Evolutionary conservation across 2,329 filamentous ascomycete species (phyloP), one percentile per base, ranked within the genome.

Genomic region (Beauveria sp.): DNA sequence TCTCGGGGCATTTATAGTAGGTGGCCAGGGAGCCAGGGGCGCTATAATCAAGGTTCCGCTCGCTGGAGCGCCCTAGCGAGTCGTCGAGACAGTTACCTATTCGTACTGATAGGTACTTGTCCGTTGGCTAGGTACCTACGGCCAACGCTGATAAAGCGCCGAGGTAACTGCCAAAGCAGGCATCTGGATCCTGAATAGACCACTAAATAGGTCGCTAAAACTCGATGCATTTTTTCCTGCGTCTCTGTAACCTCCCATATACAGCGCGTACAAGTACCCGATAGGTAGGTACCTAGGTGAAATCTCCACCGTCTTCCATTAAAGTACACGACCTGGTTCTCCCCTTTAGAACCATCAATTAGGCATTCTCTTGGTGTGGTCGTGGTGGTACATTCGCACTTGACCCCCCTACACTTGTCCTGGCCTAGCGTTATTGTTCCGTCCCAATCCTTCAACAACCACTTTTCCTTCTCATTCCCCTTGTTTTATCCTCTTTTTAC

Each of bases 371-470:
- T 38, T 14, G 5, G 34, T 16, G 34, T 38, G 12, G 34, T 38
- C 34, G 34, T 38, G 12, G 34, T 38, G 34, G 34, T 38, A 38
- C 14, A 38, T 38, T 38, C 12, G 14, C 34, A 38, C 14, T 6
- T 14, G 34, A 38, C 5, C 34, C 34, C 34, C 34, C 12, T 38
- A 38, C 34, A 38, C 34, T 38, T 38, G 34, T 38, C 34, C 14
- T 18, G 18, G 14, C 16, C 22, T 43, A 43, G 28, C 34, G 34
- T 16, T 50, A 53, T 20, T 52, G 20, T 51, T 34, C 63, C 40
- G 43, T 60, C 62, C 60, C 61, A 57, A 57, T 57, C 54, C 54
- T 57, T 57, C 54, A 30, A 57, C 54, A 30, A 57, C 43, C 55
- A 58, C 43, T 65, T 52, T 57, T 28, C 45, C 34, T 24, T 20